Evolutionary conservation across 805 yeast species (phyloP).

Genomic region (Spathaspora hagerdaliae): DNA sequence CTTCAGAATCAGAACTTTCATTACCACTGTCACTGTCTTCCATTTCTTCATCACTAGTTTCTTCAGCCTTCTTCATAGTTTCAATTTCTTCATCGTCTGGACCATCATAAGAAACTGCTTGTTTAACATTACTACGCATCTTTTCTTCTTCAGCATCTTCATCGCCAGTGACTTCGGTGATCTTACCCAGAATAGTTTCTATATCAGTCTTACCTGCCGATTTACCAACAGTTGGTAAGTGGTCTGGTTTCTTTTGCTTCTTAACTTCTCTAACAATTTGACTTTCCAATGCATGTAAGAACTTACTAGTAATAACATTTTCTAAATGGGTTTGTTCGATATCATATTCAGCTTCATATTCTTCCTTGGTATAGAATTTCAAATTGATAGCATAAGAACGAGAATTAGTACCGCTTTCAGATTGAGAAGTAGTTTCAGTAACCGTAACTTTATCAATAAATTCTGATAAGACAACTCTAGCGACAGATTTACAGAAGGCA

Average conservation of each 20-base stretch:
- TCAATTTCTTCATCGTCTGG: conserved; percentile 95
- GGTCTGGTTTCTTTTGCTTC: conserved; percentile 64
- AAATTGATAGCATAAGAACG: conserved; percentile 75
- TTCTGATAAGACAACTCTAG: conserved; percentile 81
- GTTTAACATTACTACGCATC: conserved; percentile 54
- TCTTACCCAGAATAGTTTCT: conserved; percentile 36
- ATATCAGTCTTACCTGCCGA: conserved; percentile 58
- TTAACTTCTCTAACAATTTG: conserved; percentile 77
- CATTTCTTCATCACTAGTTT: conserved; percentile 68
- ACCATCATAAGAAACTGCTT: conserved; percentile 87
- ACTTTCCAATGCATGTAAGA: conserved; percentile 67
- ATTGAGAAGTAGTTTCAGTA: conserved; percentile 78
- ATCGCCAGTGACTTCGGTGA: conserved; percentile 34
- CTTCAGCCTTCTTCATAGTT: conserved; percentile 79
- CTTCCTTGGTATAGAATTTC: conserved; percentile 68
- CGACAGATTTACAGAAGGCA: conserved; percentile 86
- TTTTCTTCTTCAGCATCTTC: conserved; percentile 60
- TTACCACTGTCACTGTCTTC: conserved; percentile 35
- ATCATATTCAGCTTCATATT: conserved; percentile 86
- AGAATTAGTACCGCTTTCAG: conserved; percentile 43
- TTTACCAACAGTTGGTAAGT: conserved; percentile 62
- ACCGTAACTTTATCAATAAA: conserved; percentile 81
- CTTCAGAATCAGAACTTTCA: conserved; percentile 16
- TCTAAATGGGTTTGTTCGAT: conserved; percentile 78
- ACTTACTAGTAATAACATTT: conserved; percentile 55